phyloP scores from a whole-genome alignment of 805 yeast genomes.

The Cyberlindnera subsufficiens region DNA sequence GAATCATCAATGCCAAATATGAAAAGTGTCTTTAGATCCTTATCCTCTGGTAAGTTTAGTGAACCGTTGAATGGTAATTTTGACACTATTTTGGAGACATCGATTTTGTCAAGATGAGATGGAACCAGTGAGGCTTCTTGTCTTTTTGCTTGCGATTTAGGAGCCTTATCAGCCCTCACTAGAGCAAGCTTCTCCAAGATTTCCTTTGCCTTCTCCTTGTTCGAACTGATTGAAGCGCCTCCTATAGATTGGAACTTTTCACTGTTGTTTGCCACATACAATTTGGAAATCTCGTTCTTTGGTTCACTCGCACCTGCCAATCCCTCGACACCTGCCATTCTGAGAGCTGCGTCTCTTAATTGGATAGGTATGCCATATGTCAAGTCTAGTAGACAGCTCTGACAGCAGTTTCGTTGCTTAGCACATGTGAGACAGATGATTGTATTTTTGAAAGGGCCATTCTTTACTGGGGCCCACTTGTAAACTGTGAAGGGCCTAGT shows the following conservation, averaged over 20 bases:
- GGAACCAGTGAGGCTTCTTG: constrained; percentile 10
- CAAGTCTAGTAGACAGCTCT: constrained; percentile 78
- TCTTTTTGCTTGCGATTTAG: constrained; percentile 5
- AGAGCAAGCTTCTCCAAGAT: constrained; percentile 41
- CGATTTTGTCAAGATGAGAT: constrained; percentile 26
- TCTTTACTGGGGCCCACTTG: constrained; percentile 56
- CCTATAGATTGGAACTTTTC: constrained; percentile 28
- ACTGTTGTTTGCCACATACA: constrained; percentile 50
- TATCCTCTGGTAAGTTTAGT: constrained; percentile 37
- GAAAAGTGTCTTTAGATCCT: constrained; percentile 52
- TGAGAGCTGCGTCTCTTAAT: constrained; percentile 73
- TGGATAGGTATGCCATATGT: constrained; percentile 76
- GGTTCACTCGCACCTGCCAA: constrained; percentile 33
- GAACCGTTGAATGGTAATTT: constrained; percentile 67
- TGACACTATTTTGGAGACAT: constrained; percentile 45
- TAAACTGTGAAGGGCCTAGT: constrained; percentile 79
- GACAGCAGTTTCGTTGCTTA: constrained; percentile 76
- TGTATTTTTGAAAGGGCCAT: constrained; percentile 50
- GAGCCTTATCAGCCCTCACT: constrained; percentile 11
- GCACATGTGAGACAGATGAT: constrained; percentile 78
- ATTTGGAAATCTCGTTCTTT: constrained; percentile 45
- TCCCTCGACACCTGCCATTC: constrained; percentile 52
- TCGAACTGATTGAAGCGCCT: constrained; percentile 29
- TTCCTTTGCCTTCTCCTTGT: constrained; percentile 38
- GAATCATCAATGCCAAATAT: constrained; percentile 68